Percentiles rank a stretch among this genome's conserved stretches.
phyloP scores from a whole-genome alignment of 108 stramenopile species.

The Fistulifera pelliculosa region DNA sequence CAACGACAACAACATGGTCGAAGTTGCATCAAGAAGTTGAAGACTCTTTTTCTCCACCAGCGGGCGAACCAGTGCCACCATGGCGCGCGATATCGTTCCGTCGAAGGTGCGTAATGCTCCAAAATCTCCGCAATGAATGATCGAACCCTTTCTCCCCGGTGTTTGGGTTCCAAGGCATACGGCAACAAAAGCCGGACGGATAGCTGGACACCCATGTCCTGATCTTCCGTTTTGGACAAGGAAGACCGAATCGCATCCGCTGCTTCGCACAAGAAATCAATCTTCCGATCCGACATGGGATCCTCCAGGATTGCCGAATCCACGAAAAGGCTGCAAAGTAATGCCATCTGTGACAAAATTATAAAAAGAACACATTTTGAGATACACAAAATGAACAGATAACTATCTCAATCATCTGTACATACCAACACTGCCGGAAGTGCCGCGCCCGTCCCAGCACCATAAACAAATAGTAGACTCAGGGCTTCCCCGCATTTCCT shows the following conservation, averaged over 20 bases:
- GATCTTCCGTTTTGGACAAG: slow-evolving; percentile 21
- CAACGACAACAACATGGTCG: slow-evolving; percentile 40
- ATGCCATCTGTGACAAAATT: slow-evolving; percentile 25
- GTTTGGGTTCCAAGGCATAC: slow-evolving; percentile 26
- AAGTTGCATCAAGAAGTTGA: slow-evolving; percentile 62
- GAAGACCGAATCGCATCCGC: slow-evolving; percentile 70
- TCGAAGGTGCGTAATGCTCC: slow-evolving; percentile 32
- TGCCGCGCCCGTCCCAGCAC: slow-evolving; percentile 72
- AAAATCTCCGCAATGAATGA: slow-evolving; percentile 25
- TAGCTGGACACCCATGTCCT: slow-evolving; percentile 52
- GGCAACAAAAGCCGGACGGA: slow-evolving; percentile 54
- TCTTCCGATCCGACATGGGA: slow-evolving; percentile 19
- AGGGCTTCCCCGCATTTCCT: slow-evolving; percentile 56
- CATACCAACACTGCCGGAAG: slow-evolving; percentile 66
- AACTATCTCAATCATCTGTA: background rate
- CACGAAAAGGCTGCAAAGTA: slow-evolving; percentile 48
- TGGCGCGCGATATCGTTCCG: slow-evolving; percentile 53
- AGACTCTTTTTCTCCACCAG: slow-evolving; percentile 36
- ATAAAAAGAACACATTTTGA: background rate
- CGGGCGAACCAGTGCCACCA: slow-evolving; percentile 39
- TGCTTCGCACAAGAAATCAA: slow-evolving; percentile 50
- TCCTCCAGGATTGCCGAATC: slow-evolving; percentile 38
- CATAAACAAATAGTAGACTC: slow-evolving; percentile 33
- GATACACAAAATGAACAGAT: background rate
- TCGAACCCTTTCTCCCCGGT: slow-evolving; percentile 40